These are phyloP conservation scores for Aspergillus fijiensis DNA, from an alignment of 2,329 filamentous ascomycete genomes.

Conservation along the genomic window DNA sequence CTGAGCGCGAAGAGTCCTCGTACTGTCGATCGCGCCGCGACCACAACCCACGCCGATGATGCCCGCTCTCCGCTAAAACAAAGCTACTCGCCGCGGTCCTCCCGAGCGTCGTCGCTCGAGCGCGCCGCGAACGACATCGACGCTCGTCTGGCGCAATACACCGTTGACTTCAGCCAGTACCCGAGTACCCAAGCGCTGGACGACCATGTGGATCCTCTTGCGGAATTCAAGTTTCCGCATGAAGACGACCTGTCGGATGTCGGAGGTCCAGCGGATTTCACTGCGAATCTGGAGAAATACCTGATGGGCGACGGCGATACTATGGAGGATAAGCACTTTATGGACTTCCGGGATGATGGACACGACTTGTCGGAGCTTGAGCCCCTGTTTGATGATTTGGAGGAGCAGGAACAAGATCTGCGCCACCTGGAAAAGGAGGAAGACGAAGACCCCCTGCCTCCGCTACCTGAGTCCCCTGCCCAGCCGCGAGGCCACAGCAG, in stretches of 20 bases:
- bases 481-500: not conserved
- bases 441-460: not conserved
- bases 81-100: constrained; percentile 15
- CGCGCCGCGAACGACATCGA: constrained; percentile 37
- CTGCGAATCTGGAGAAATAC: constrained; percentile 43
- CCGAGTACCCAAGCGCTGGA: constrained; percentile 29
- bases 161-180: constrained; percentile 41
- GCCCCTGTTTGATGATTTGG: constrained; percentile 8
- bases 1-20: constrained; percentile 24
- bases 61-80: constrained; percentile 10
- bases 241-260: constrained; percentile 38
- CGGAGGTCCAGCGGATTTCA: constrained; percentile 45
- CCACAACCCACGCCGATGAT: constrained; percentile 9
- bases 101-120: constrained; percentile 24
- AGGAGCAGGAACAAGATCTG: constrained; percentile 12
- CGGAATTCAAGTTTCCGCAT: constrained; percentile 25
- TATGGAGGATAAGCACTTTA: constrained; percentile 13
- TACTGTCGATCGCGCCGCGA: constrained; percentile 2
- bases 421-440: constrained; percentile 13
- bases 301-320: constrained; percentile 32
- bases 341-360: not conserved
- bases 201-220: constrained; percentile 25
- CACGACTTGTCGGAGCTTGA: constrained; percentile 5
- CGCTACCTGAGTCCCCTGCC: constrained; percentile 1
- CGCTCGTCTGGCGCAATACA: constrained; percentile 42